Evolutionary conservation across 176 grass and related monocot genomes (phyloP).

Genomic region (Aechmea fasciata): DNA sequence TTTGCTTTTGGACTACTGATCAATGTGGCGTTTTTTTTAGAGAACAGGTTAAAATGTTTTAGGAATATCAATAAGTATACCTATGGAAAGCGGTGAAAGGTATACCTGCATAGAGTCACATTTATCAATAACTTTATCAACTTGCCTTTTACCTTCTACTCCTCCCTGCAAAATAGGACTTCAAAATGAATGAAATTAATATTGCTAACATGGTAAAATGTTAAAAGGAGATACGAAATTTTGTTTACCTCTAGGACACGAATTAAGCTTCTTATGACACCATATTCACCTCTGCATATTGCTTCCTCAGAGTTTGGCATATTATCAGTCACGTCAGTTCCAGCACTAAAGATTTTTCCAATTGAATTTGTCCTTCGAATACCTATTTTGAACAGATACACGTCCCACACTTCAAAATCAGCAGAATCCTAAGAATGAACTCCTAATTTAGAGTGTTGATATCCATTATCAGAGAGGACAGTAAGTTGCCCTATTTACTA

Average conservation of each 20-base stretch:
- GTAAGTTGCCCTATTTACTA: neutral
- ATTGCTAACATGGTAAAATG: constrained; percentile 10
- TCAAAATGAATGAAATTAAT: constrained; percentile 14
- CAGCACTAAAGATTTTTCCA: constrained; percentile 84
- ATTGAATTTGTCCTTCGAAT: constrained; percentile 78
- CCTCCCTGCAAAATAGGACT: constrained; percentile 55
- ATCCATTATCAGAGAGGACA: neutral
- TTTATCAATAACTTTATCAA: constrained; percentile 97
- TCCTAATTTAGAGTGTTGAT: neutral
- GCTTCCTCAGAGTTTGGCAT: constrained; percentile 86
- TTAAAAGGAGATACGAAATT: constrained; percentile 8
- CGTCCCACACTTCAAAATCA: neutral
- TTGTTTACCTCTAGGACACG: constrained; percentile 83
- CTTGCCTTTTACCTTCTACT: constrained; percentile 91
- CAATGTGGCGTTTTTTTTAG: neutral
- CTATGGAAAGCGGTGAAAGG: constrained; percentile 1
- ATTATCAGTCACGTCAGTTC: constrained; percentile 57
- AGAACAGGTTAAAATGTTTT: neutral
- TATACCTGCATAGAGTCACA: constrained; percentile 97
- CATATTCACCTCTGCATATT: constrained; percentile 79
- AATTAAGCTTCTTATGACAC: constrained; percentile 92
- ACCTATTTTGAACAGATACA: constrained; percentile 34
- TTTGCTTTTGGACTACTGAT: neutral
- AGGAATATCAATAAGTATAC: neutral
- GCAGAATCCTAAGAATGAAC: neutral